Evolutionary conservation across 1,284 basidiomycete species (phyloP), one percentile per base, ranked within the genome.

Genomic region (Fomes fomentarius): DNA sequence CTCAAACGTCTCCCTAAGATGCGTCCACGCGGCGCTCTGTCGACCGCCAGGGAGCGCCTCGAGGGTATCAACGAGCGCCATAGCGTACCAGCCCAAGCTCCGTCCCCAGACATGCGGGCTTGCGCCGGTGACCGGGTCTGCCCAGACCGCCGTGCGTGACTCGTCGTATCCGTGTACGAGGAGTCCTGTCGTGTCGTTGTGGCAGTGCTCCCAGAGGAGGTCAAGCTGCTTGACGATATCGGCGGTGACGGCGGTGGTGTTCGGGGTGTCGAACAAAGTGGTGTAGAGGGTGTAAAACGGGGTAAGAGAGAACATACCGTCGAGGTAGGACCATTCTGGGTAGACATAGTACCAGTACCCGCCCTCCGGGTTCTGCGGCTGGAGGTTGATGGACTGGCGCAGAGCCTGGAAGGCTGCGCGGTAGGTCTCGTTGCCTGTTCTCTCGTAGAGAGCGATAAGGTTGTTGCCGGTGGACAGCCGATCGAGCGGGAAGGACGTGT

Each of bases 61-160:
- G 26, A 80, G 64, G 4, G 75, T 64, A 65, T 82, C 79, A 14
- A 78, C 79, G 26, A 80, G 74, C 0, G 77, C 76, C 78, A 80
- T 80, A 40, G 67, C 60, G 58, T 77, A 79, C 77, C 78, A 79
- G n/a, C 79, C 79, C 22, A 80, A 43, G 0, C 78, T 77, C 21
- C 79, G 74, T 50, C 75, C 74, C 78, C 79, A 81, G 15, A 80
- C 73, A 52, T 80, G 75, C 4, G 77, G 76, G 12, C 74, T 76
- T 50, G 77, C 76, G 0, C 79, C 79, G 5, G 76, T 71, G 58
- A 77, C 76, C 1, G 74, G 54, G 11, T 71, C 72, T 5, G 78
- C 77, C 79, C 78, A 81, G 12, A 70, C 60, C 6, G 73, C 68
- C 24, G 65, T 72, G 56, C 76, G 68, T 4, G 76, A 75, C 53